phyloP scores from a whole-genome alignment of 2,329 filamentous ascomycete species.

The Zymoseptoria passerinii region DNA sequence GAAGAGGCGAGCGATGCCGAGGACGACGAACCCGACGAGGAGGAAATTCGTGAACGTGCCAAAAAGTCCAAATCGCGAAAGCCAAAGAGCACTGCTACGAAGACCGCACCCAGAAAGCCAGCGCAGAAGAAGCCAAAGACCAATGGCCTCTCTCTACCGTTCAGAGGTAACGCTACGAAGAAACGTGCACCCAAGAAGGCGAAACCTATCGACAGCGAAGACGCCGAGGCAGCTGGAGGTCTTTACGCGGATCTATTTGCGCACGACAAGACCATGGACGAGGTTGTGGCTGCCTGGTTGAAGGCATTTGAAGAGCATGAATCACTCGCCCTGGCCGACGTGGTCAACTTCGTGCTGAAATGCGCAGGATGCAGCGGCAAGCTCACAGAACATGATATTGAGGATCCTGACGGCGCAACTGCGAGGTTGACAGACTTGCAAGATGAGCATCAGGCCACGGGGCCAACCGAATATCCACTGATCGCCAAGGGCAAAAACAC shows the following conservation, averaged over 20 bases:
- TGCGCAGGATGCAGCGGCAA: conserved; percentile 73
- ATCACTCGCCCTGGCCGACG: conserved; percentile 46
- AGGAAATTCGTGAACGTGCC: conserved; percentile 39
- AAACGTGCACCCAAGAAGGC: conserved; percentile 43
- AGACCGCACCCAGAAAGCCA: conserved; percentile 28
- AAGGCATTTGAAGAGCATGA: conserved; percentile 49
- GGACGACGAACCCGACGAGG: conserved; percentile 39
- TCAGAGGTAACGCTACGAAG: conserved; percentile 43
- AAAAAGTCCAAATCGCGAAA: conserved; percentile 21
- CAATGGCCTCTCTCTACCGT: conserved; percentile 47
- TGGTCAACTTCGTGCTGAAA: conserved; percentile 55
- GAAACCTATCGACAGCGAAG: conserved; percentile 44
- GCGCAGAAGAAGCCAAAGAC: conserved; percentile 50
- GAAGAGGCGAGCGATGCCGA: conserved; percentile 31
- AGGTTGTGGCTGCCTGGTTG: conserved; percentile 51
- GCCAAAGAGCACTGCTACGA: conserved; percentile 23
- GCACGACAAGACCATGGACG: conserved; percentile 45
- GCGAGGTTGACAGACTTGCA: conserved; percentile 76
- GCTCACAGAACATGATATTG: conserved; percentile 74
- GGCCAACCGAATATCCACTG: conserved; percentile 75
- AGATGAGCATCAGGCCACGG: conserved; percentile 71
- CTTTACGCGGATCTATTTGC: conserved; percentile 56
- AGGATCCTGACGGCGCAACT: conserved; percentile 79
- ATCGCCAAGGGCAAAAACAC: conserved; percentile 67
- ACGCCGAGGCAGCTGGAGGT: conserved; percentile 46